Base-by-base conservation (phyloP, 345 rosid genomes). In the Pseudoturritis turrita region DNA sequence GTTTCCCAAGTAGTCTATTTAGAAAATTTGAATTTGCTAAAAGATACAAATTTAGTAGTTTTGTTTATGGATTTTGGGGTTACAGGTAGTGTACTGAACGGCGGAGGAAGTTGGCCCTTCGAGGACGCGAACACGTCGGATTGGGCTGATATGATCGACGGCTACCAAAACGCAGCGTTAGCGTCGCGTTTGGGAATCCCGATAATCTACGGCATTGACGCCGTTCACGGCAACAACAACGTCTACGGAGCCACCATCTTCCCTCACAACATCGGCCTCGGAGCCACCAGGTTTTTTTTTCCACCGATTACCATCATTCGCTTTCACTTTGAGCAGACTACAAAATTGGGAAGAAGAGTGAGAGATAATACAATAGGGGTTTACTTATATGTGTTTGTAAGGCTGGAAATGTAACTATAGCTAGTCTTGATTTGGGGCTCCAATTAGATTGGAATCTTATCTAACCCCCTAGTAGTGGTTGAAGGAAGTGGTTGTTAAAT, bases 71-170 rank as follows among this genome's bases (percentile, higher is more conserved):
- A n/a, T n/a, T n/a, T n/a, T n/a, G n/a, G 52, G 40, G 53, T 52
- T 76, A 71, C 76, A 93, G 98, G 97, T 37, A 93, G 96, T 83
- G 71, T 89, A 68, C 94, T 85, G 2, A 89, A 81, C 60, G 83
- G 78, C 14, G 96, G 87, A 39, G 96, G 95, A 13, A 93, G 97
- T 70, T 80, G 69, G 28, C 97, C 98, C 2, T 83, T 78, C 44
- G 81, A 81, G 65, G 81, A 84, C 10, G 89, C 92, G 4, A 47
- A 67, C 29, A 62, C 97, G 4, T 73, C 89, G 10, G 90, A 84
- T 70, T 94, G 96, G 91, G 96, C 91, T 0, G 92, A 91, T 83
- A 88, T 91, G 98, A 81, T 89, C 43, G 97, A 91, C 60, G 82
- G 81, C 11, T 86, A 82, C 44, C 96, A 94, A 79, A 71, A 70